phyloP scores from a whole-genome alignment of 805 yeast genomes.

The Candida methanosorbosa region DNA sequence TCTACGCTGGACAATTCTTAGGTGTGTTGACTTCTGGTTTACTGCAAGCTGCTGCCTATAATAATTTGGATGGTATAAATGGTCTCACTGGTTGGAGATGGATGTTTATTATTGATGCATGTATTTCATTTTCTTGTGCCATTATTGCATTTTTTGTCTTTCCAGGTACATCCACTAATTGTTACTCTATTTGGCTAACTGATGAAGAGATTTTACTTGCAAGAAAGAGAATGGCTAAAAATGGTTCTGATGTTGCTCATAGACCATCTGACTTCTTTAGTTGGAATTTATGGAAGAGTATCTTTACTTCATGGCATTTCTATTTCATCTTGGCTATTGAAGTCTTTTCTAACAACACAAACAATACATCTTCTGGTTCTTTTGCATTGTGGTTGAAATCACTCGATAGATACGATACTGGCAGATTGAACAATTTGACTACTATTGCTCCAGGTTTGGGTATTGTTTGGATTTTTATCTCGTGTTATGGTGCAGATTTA shows the following conservation, averaged over 20 bases:
- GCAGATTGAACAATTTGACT: constrained; percentile 39
- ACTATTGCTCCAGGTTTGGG: constrained; percentile 55
- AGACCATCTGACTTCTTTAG: constrained; percentile 29
- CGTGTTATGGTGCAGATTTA: constrained; percentile 44
- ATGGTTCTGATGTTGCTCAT: constrained; percentile 18
- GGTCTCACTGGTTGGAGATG: constrained; percentile 43
- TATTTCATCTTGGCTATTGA: constrained; percentile 48
- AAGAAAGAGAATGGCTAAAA: constrained; percentile 30
- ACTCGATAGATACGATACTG: constrained; percentile 32
- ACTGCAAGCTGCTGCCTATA: constrained; percentile 35
- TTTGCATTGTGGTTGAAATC: constrained; percentile 56
- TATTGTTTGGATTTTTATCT: constrained; percentile 36
- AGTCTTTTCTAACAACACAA: constrained; percentile 55
- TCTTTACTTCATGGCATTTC: constrained; percentile 50
- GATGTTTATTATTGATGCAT: constrained; percentile 43
- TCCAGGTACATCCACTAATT: constrained; percentile 60
- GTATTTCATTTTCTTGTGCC: constrained; percentile 29
- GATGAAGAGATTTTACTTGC: constrained; percentile 51
- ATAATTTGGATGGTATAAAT: constrained; percentile 33
- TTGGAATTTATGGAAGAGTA: constrained; percentile 39
- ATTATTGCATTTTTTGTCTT: constrained; percentile 23
- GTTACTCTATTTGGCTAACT: constrained; percentile 42
- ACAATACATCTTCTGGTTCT: constrained; percentile 47
- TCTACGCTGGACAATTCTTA: constrained; percentile 17
- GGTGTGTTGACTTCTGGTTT: constrained; percentile 26